Conservation (phyloP, 306 rosid genomes). For the Cotoneaster glaucophyllus region DNA sequence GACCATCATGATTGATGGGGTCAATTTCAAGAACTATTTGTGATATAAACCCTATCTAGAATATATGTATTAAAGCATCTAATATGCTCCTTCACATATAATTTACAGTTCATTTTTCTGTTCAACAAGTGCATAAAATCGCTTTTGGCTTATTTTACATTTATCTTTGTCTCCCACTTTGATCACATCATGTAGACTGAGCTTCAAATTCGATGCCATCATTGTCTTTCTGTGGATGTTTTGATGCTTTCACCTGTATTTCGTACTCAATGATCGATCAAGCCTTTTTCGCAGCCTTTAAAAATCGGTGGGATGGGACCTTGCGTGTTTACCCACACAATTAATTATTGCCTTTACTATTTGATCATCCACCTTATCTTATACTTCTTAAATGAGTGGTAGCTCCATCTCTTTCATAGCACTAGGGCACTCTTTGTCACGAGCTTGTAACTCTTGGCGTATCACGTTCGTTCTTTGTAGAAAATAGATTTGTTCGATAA, state of each 20-base stretch:
- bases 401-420: constrained; percentile 3
- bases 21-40: too few species aligned
- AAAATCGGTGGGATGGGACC: constrained; percentile 11
- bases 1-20: too few species aligned
- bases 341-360: constrained; percentile 1
- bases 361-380: constrained; percentile 3
- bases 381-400: background rate
- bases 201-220: background rate
- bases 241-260: constrained; percentile 1
- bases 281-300: background rate
- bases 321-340: background rate
- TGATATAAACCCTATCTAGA: too few species aligned
- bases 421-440: background rate
- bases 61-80: background rate
- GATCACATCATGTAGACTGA: background rate
- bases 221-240: background rate
- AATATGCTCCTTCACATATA: background rate
- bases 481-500: background rate
- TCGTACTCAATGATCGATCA: background rate
- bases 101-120: background rate
- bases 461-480: background rate
- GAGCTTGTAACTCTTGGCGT: background rate
- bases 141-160: background rate
- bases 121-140: background rate
- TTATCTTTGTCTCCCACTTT: background rate